A percentile compares a stretch with the other conserved stretches of the same genome.
These are phyloP conservation scores for Hirschioporus abietinus DNA, from an alignment of 768 basidiomycete species.

Conservation along the genomic window DNA sequence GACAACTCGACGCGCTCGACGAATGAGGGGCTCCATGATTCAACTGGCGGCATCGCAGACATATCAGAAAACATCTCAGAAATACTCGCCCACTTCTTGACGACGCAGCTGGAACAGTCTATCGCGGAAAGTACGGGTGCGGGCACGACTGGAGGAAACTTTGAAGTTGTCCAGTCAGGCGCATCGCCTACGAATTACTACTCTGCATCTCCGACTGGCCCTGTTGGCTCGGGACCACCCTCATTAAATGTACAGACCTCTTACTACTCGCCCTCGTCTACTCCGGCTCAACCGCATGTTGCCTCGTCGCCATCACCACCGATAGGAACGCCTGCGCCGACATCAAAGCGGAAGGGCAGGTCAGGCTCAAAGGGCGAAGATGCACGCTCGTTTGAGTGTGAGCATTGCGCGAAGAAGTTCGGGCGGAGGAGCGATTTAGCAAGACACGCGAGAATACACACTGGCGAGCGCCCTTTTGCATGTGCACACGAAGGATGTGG, in stretches of 20 bases:
- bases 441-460: constrained; percentile 86
- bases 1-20: too few species aligned
- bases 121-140: neutral
- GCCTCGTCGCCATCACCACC: constrained; percentile 5
- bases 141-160: neutral
- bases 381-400: constrained; percentile 49
- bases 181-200: neutral
- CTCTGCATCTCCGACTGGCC: neutral
- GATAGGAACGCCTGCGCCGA: constrained; percentile 12
- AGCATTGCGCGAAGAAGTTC: constrained; percentile 76
- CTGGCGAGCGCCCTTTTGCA: constrained; percentile 81
- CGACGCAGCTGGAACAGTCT: neutral
- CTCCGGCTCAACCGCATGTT: neutral
- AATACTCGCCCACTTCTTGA: neutral
- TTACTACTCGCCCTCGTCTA: constrained; percentile 2
- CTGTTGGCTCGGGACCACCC: constrained; percentile 7
- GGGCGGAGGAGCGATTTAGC: constrained; percentile 78
- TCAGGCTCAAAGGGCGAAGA: constrained; percentile 24
- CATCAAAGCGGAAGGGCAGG: constrained; percentile 15
- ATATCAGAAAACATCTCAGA: neutral
- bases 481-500: constrained; percentile 71
- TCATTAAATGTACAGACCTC: constrained; percentile 6
- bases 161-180: neutral
- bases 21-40: neutral
- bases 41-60: neutral